Conservation (phyloP, 1,284 basidiomycete species). For the Marasmius sp. region DNA sequence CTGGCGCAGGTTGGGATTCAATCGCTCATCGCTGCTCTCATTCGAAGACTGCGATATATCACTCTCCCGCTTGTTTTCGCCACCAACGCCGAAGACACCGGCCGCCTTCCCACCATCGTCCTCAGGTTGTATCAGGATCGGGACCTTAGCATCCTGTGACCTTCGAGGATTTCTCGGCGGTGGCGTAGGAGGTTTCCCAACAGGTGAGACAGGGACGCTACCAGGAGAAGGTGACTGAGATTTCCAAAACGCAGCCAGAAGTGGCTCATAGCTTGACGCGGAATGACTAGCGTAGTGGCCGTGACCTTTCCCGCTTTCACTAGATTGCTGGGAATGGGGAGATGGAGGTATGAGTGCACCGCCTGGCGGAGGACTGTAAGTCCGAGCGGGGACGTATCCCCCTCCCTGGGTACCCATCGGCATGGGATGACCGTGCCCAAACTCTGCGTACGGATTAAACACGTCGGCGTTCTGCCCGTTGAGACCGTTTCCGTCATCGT, state of each 20-base stretch:
- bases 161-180: conserved; percentile 47
- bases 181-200: conserved; percentile 29
- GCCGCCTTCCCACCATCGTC: conserved; percentile 1
- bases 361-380: conserved; percentile 46
- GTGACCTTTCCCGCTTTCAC: background rate
- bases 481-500: conserved; percentile 33
- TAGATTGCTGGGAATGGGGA: conserved; percentile 37
- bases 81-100: conserved; percentile 1
- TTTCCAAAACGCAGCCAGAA: conserved; percentile 47
- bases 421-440: conserved; percentile 23
- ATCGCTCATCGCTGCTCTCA: conserved; percentile 39
- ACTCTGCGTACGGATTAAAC: conserved; percentile 60
- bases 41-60: conserved; percentile 32
- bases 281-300: conserved; percentile 26
- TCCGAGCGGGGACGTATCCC: conserved; percentile 41
- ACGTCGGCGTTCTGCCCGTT: conserved; percentile 30
- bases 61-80: conserved; percentile 14
- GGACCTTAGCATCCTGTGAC: conserved; percentile 18
- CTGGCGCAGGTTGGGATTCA: conserved; percentile 44
- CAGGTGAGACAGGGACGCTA: conserved; percentile 12
- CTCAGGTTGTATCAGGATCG: background rate
- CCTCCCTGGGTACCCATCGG: conserved; percentile 34
- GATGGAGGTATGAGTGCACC: conserved; percentile 38
- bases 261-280: conserved; percentile 63
- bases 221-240: conserved; percentile 21